Evolutionary conservation across 495 filamentous ascomycete species (phyloP), one percentile per base, ranked within the genome.

Genomic region (Annulohypoxylon stygium): DNA sequence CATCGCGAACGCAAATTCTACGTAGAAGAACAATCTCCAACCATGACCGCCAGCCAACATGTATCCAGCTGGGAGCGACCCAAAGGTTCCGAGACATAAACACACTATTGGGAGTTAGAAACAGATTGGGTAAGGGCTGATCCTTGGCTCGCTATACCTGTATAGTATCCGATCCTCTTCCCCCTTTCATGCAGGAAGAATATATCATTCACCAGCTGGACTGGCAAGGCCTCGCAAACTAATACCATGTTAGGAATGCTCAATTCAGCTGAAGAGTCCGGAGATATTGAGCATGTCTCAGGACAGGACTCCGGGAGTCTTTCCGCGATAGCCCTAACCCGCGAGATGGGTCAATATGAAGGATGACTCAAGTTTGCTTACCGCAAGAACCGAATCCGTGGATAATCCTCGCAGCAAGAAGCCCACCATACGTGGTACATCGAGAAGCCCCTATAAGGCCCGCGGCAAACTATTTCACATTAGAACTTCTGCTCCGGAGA

Each of bases 11-110:
- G 88, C 88, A 18, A 87, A 85, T 48, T 86, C 85, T 26, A 91
- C 89, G 76, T 90, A 91, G 80, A 91, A 91, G 81, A 88, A 90
- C 1, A 91, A 82, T 14, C 85, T 78, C 89, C 89, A 91, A 0
- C 86, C 87, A 71, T 89, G 86, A 1, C 88, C 89, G 8, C 85
- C 88, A 1, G 84, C 83, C 3, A 91, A 85, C 86, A 91, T 90
- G 78, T 90, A 91, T 0, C 88, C 87, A 3, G 88, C 88, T 39
- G 86, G 89, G 0, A 91, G 77, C 0, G 88, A 85, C 3, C 88
- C 88, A 12, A 87, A 88, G 0, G 87, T 79, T 10, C 88, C 88
- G 30, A 89, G 81, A 72, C 88, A 90, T 37, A 90, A 86, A 65
- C 85, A 87, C 12, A 90, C 88, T 85, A 61, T 5, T 25, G 60